Base-by-base conservation (phyloP, 2,329 filamentous ascomycete genomes). In the Phialophora expanda region DNA sequence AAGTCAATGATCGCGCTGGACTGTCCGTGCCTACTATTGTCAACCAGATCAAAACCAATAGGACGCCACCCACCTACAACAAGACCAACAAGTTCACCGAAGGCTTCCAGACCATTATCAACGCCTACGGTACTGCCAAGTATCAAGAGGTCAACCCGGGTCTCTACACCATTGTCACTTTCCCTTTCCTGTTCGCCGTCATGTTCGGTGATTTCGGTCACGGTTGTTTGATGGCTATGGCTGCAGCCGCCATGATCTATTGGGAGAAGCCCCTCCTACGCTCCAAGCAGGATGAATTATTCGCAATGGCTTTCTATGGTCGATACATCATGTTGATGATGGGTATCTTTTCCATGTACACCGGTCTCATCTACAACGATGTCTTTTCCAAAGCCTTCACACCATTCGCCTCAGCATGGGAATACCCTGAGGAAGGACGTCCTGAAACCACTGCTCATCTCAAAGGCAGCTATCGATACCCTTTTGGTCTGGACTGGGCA, bases 201-300 rank as follows among this genome's bases (percentile, higher is more conserved):
- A 99, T 99, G 95, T 99, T 99, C 76, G 96, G 95, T 83, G 95
- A 99, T 79, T 89, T 97, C 66, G 96, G 95, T 59, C 95, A 99
- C 76, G 95, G 94, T 71, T 79, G 89, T 71, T 90, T 99, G 78
- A 96, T 99, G 90, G 85, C 94, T 51, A 77, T 87, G 63, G 91
- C 92, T 64, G 91, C 95, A 14, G 75, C 88, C 63, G 92, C 93
- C 64, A 97, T 99, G 93, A 98, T 99, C 73, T 92, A 97, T 81
- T 98, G 89, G 85, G 95, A 99, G 80, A 93, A 92, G 81, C 89
- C 90, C 66, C 83, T 99, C 41, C 77, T 79, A 54, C 85, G 86
- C 66, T 93, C 94, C 78, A 99, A 99, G 83, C 89, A 97, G 64
- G 96, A 98, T 75, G 96, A 99, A 79, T 84, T 99, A 22, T 97